A percentile compares a stretch with the other conserved stretches of the same genome.
Evolutionary conservation across 768 basidiomycete genomes (phyloP).

Genomic region (Collybia sordida): DNA sequence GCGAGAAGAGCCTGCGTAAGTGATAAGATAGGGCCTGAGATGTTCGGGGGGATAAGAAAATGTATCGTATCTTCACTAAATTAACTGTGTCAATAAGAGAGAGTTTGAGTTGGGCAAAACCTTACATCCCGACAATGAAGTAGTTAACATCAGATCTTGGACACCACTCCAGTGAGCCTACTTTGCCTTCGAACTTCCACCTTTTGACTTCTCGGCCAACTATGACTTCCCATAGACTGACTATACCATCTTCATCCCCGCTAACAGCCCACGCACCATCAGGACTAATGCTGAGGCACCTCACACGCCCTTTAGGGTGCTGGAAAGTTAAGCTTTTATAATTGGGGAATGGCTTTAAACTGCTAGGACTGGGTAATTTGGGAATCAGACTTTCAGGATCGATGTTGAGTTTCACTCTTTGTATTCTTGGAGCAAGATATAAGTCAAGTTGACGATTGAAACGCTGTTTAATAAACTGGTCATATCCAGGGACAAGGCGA

Average conservation of each 20-base stretch:
- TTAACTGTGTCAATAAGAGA: conserved; percentile 5
- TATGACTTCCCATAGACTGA: conserved; percentile 89
- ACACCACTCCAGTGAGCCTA: conserved; percentile 92
- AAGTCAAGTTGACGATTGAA: conserved; percentile 94
- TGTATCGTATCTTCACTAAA: conserved; percentile 77
- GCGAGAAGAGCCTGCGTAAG: conserved; percentile 61
- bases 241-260: conserved; percentile 85
- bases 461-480: conserved; percentile 88
- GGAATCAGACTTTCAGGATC: conserved; percentile 91
- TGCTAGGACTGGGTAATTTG: conserved; percentile 89
- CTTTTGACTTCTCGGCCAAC: conserved; percentile 86
- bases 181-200: conserved; percentile 79
- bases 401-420: conserved; percentile 84
- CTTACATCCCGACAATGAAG: conserved; percentile 80
- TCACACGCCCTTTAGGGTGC: conserved; percentile 67
- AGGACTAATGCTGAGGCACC: conserved; percentile 79
- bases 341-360: conserved; percentile 91
- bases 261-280: conserved; percentile 91
- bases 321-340: conserved; percentile 71
- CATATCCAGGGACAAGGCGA: conserved; percentile 89
- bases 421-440: conserved; percentile 93
- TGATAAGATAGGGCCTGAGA: conserved; percentile 57
- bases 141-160: conserved; percentile 80
- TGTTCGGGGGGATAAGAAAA: conserved; percentile 79
- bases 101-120: conserved; percentile 14